A percentile compares a stretch with the other conserved stretches of the same genome.
Conservation (phyloP, 352 stramenopile species). For the Phytopythium aichiense region DNA sequence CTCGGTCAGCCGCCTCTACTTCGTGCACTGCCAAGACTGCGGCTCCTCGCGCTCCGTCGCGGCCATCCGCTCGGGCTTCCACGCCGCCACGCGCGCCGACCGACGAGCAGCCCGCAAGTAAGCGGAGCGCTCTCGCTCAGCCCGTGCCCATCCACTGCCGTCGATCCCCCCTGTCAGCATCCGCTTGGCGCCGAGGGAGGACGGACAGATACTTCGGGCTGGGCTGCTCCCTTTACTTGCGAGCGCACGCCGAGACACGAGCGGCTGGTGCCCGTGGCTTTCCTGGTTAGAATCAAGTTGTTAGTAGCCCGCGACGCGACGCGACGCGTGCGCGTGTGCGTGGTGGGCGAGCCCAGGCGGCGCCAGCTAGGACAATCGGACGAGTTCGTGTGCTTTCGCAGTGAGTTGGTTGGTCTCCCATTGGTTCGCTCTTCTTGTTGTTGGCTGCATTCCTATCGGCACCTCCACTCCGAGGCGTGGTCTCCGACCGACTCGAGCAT, state of each 20-base stretch:
- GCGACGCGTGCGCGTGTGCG: not conserved
- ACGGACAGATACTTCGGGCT: not conserved
- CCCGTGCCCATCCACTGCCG: not conserved
- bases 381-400: not conserved
- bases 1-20: slow-evolving; percentile 95
- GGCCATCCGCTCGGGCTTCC: slow-evolving; percentile 97
- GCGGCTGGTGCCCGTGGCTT: not conserved
- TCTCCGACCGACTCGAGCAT: too few species aligned
- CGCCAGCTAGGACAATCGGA: not conserved
- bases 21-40: slow-evolving; percentile 98
- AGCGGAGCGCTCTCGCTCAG: slow-evolving; percentile 2
- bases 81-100: slow-evolving; percentile 90
- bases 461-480: too few species aligned
- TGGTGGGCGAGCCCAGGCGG: not conserved
- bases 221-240: not conserved
- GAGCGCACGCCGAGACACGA: not conserved
- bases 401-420: not conserved
- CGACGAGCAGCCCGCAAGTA: slow-evolving; percentile 85
- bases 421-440: not conserved
- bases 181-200: not conserved
- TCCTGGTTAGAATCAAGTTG: slow-evolving; percentile 4
- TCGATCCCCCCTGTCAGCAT: not conserved
- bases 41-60: slow-evolving; percentile 95
- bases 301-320: not conserved
- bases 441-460: too few species aligned